Evolutionary conservation across 2,329 filamentous ascomycete genomes (phyloP).

Genomic region (Fusarium sp.): DNA sequence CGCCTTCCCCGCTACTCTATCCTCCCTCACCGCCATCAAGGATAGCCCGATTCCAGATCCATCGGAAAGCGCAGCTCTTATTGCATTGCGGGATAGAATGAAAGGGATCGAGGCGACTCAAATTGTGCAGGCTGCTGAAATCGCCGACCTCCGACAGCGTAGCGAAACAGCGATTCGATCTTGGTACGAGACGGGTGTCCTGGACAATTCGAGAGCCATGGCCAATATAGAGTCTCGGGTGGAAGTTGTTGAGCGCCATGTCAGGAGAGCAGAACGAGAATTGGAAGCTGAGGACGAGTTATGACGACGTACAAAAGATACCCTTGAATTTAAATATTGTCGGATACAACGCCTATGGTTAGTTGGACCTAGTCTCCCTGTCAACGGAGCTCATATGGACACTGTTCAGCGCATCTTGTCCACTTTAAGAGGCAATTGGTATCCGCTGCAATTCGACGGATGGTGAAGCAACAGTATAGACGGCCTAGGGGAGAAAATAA

Average conservation of each 20-base stretch:
- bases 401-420: not conserved
- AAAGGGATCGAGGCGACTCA: conserved; percentile 70
- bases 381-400: not conserved
- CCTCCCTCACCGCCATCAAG: conserved; percentile 65
- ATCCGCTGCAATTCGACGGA: not conserved
- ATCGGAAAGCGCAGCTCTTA: conserved; percentile 64
- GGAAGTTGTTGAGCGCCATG: conserved; percentile 70
- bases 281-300: conserved; percentile 43
- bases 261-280: conserved; percentile 70
- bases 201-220: conserved; percentile 75
- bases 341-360: not conserved
- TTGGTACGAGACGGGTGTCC: conserved; percentile 80
- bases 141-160: conserved; percentile 70
- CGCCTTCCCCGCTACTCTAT: conserved; percentile 66
- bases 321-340: conserved; percentile 18
- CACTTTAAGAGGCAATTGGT: not conserved
- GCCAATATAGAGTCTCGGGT: conserved; percentile 77
- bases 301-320: conserved; percentile 39
- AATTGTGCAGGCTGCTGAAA: conserved; percentile 68
- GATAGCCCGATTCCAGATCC: conserved; percentile 68
- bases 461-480: too few relatives aligned
- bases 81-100: conserved; percentile 70
- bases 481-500: too few relatives aligned
- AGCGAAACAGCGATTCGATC: conserved; percentile 71
- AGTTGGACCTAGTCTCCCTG: not conserved